Base-by-base conservation (phyloP, 192 early-diverging fungal species). In the Linnemannia zychae region DNA sequence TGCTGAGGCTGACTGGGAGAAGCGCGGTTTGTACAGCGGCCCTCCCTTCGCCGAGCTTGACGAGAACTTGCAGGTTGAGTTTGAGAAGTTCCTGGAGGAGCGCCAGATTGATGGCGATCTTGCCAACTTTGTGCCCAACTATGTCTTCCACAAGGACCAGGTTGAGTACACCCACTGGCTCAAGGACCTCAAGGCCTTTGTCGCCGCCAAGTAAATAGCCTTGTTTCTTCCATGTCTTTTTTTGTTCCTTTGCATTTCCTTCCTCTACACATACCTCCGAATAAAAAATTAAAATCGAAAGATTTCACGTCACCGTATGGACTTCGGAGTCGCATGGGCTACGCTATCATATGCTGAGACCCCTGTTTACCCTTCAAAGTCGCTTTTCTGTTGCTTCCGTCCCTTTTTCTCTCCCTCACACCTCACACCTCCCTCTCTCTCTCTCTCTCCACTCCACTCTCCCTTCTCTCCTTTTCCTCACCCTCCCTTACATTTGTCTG, bases 61-160 rank as follows among this genome's bases (percentile, higher is more conserved):
- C 88, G 96, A 91, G 88, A 88, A 92, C 47, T 89, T 96, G 60
- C 93, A 96, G 92, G 87, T 88, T 34, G 76, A 91, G 49, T 91
- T 96, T 80, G 94, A 95, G 78, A 89, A 89, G 72, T 96, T 92
- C 88, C 89, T 99, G 73, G 94, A 94, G 66, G 98, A 98, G 88
- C 96, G 97, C 77, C 95, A 95, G 53, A 93, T 99, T 70, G 93
- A 97, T 79, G 91, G 92, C n/a, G 91, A 91, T 4, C 88, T 98
- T 50, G 94, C 96, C 38, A 89, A 93, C 82, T 98, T 98, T 86
- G 92, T 99, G 67, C 93, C 96, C 70, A 92, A 91, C 80, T 99
- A 95, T 89, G 92, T 97, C 76, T 96, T 97, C 90, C 92, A 91
- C 91, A 99, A 98, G 93, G 98, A 99, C 91, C 97, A 98, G 90